phyloP scores from a whole-genome alignment of 2,329 filamentous ascomycete genomes.

The Chaetomiaceae sp. region DNA sequence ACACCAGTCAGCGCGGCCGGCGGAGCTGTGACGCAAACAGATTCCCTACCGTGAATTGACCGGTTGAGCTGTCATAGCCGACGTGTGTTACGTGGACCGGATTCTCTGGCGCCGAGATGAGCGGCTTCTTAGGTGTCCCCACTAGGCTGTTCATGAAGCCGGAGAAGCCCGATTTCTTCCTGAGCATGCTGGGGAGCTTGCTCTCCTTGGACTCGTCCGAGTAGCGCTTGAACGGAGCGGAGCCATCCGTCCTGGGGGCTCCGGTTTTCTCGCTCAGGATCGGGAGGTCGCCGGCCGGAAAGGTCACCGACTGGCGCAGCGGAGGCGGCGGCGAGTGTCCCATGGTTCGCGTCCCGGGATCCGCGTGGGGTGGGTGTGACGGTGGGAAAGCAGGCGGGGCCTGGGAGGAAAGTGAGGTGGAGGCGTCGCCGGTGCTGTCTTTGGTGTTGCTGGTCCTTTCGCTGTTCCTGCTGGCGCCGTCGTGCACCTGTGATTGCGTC shows the following conservation, averaged over 20 bases:
- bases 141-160: slow-evolving; percentile 79
- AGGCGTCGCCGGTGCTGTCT: neutral
- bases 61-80: slow-evolving; percentile 91
- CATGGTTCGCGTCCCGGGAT: slow-evolving; percentile 47
- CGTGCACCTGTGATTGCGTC: slow-evolving; percentile 34
- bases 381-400: slow-evolving; percentile 29
- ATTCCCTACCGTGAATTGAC: slow-evolving; percentile 79
- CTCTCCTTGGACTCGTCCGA: slow-evolving; percentile 69
- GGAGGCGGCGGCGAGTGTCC: slow-evolving; percentile 46
- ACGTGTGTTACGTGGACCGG: slow-evolving; percentile 97
- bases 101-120: slow-evolving; percentile 97
- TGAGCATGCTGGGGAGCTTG: slow-evolving; percentile 51
- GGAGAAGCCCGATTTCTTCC: slow-evolving; percentile 85
- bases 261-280: slow-evolving; percentile 44
- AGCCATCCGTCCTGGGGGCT: slow-evolving; percentile 39
- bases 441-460: neutral
- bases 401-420: neutral
- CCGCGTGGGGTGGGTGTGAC: slow-evolving; percentile 39
- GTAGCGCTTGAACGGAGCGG: slow-evolving; percentile 59
- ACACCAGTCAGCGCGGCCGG: slow-evolving; percentile 14
- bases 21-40: slow-evolving; percentile 6
- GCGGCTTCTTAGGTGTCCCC: slow-evolving; percentile 79
- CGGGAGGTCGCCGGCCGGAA: slow-evolving; percentile 46
- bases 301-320: slow-evolving; percentile 63
- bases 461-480: neutral